Evolutionary conservation across 257 asterid genomes (phyloP).

Genomic region (Gentiana dahurica): DNA sequence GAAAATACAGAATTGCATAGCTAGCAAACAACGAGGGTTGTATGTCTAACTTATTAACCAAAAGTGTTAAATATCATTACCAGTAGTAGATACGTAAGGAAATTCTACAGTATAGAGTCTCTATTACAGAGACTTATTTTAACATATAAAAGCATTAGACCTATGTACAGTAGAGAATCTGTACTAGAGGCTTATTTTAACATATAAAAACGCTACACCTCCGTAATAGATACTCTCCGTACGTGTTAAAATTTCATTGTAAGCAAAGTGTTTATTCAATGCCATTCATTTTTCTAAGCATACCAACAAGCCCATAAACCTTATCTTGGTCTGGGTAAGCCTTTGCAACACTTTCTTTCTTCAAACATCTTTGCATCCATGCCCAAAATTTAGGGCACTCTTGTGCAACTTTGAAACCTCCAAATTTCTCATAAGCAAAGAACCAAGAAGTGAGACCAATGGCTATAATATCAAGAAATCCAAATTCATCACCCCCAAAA

Average conservation of each 20-base stretch:
- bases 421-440: constrained; percentile 45
- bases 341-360: constrained; percentile 48
- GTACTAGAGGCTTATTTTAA: background rate
- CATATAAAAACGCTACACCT: constrained; percentile 11
- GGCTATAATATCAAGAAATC: constrained; percentile 44
- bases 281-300: constrained; percentile 51
- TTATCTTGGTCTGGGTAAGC: constrained; percentile 30
- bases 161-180: too few species aligned
- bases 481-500: constrained; percentile 52
- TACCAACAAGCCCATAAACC: constrained; percentile 40
- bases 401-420: constrained; percentile 46
- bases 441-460: constrained; percentile 51
- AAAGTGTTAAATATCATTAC: too few species aligned
- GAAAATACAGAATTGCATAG: too few species aligned
- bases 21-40: too few species aligned
- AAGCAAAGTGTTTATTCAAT: constrained; percentile 20
- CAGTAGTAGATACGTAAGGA: too few species aligned
- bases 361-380: constrained; percentile 55
- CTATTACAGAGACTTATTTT: too few species aligned
- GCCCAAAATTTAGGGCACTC: constrained; percentile 45
- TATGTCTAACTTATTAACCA: too few species aligned
- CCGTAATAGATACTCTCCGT: constrained; percentile 20
- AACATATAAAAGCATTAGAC: too few species aligned
- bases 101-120: too few species aligned
- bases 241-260: constrained; percentile 12